Percentiles rank a stretch among this genome's conserved stretches.
Conservation (phyloP, 805 yeast species). For the Lachancea thermotolerans region DNA sequence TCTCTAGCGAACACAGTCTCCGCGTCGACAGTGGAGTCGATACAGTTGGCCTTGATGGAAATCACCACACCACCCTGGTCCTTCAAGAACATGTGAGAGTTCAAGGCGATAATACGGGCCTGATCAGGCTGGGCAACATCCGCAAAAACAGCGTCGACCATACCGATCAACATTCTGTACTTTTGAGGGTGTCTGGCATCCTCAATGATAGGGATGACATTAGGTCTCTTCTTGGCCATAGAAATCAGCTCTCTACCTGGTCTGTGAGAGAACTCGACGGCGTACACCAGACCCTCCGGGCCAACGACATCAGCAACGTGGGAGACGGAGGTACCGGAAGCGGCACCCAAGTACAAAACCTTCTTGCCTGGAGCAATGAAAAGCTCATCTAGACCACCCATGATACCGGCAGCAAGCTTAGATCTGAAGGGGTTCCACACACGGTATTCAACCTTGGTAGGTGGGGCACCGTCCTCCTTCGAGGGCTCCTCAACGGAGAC, state of each 20-base stretch:
- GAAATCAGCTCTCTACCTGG: slow-evolving; percentile 98
- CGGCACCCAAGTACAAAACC: slow-evolving; percentile 97
- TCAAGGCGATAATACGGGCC: slow-evolving; percentile 98
- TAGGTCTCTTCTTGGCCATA: slow-evolving; percentile 99
- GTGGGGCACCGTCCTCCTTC: slow-evolving; percentile 76
- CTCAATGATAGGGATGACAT: slow-evolving; percentile 96
- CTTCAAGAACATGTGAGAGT: slow-evolving; percentile 95
- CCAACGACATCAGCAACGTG: slow-evolving; percentile 98
- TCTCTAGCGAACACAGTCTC: slow-evolving; percentile 99
- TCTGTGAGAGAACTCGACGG: slow-evolving; percentile 99
- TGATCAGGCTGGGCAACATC: slow-evolving; percentile 99
- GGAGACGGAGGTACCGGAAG: slow-evolving; percentile 98
- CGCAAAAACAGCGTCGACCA: slow-evolving; percentile 98
- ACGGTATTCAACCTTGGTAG: slow-evolving; percentile 96
- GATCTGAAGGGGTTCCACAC: slow-evolving; percentile 99
- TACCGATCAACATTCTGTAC: slow-evolving; percentile 97
- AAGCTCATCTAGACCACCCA: slow-evolving; percentile 98
- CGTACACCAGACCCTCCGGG: slow-evolving; percentile 97
- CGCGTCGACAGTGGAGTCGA: slow-evolving; percentile 98
- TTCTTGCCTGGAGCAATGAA: slow-evolving; percentile 98
- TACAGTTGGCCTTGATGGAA: slow-evolving; percentile 99
- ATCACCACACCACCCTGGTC: slow-evolving; percentile 98
- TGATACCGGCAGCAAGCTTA: slow-evolving; percentile 98
- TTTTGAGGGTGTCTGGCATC: slow-evolving; percentile 99
- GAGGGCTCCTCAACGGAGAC: slow-evolving; percentile 89